Evolutionary conservation across 148 eudicot genomes (phyloP).

Genomic region (Camellia granthamiana): DNA sequence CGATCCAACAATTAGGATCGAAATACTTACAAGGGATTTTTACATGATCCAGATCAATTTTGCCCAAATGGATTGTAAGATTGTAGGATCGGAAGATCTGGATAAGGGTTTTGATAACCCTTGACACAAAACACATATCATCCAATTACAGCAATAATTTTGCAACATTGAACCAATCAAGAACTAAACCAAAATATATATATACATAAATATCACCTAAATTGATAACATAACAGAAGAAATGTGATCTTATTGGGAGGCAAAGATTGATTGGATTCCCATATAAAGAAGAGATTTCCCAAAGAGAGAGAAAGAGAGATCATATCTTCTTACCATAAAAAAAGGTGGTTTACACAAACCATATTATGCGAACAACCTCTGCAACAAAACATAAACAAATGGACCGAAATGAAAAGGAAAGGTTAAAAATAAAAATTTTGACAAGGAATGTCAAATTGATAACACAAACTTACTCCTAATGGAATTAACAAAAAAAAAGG

Average conservation of each 20-base stretch:
- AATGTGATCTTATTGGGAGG: slow-evolving; percentile 9
- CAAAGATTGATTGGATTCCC: not conserved
- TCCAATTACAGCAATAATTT: not conserved
- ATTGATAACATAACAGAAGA: not conserved
- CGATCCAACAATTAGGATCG: too few species aligned
- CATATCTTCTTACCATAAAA: not conserved
- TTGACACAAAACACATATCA: not conserved
- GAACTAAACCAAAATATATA: not conserved
- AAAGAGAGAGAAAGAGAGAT: slow-evolving; percentile 4
- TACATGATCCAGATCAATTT: too few species aligned
- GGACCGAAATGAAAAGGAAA: not conserved
- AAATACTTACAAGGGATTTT: too few species aligned
- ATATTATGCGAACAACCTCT: not conserved
- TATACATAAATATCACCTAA: not conserved
- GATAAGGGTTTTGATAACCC: too few species aligned
- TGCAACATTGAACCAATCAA: not conserved
- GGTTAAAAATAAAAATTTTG: not conserved
- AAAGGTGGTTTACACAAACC: not conserved
- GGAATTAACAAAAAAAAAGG: not conserved
- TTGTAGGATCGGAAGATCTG: too few species aligned
- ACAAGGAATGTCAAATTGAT: not conserved
- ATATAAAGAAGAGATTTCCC: not conserved
- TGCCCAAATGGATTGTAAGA: too few species aligned
- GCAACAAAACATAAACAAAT: not conserved
- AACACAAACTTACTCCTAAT: slow-evolving; percentile 14